phyloP scores from a whole-genome alignment of 768 basidiomycete genomes.

The Collybia mongolica region DNA sequence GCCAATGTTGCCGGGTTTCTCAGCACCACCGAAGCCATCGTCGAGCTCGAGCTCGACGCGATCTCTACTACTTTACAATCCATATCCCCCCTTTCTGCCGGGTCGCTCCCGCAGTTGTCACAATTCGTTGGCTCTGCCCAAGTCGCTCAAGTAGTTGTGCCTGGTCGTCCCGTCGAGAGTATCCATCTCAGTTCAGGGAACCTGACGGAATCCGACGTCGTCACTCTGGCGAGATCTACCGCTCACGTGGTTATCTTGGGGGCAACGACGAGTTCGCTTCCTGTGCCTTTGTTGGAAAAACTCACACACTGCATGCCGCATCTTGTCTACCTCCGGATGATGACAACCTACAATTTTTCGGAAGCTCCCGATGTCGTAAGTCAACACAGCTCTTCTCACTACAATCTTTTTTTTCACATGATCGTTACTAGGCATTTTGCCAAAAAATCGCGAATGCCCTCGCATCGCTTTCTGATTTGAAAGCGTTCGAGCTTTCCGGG shows the following conservation, averaged over 20 bases:
- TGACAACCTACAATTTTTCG: conserved; percentile 52
- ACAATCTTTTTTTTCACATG: conserved; percentile 19
- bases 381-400: conserved; percentile 14
- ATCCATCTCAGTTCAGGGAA: conserved; percentile 63
- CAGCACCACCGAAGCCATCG: conserved; percentile 47
- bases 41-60: conserved; percentile 56
- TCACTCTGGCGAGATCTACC: conserved; percentile 47
- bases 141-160: conserved; percentile 55
- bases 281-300: conserved; percentile 54
- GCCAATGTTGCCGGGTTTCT: conserved; percentile 59
- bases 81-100: conserved; percentile 33
- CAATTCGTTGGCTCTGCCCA: conserved; percentile 63
- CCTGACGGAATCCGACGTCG: conserved; percentile 55
- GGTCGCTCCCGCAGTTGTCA: conserved; percentile 40
- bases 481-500: conserved; percentile 72
- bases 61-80: conserved; percentile 23
- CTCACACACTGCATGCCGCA: conserved; percentile 57
- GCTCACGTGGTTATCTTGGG: conserved; percentile 54
- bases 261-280: conserved; percentile 56
- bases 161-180: conserved; percentile 63
- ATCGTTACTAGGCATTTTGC: conserved; percentile 53
- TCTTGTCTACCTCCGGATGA: conserved; percentile 66
- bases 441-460: conserved; percentile 57
- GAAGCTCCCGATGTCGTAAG: conserved; percentile 53
- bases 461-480: conserved; percentile 56